Conservation (phyloP, 2,329 filamentous ascomycete species). For the Aspergillus vadensis region DNA sequence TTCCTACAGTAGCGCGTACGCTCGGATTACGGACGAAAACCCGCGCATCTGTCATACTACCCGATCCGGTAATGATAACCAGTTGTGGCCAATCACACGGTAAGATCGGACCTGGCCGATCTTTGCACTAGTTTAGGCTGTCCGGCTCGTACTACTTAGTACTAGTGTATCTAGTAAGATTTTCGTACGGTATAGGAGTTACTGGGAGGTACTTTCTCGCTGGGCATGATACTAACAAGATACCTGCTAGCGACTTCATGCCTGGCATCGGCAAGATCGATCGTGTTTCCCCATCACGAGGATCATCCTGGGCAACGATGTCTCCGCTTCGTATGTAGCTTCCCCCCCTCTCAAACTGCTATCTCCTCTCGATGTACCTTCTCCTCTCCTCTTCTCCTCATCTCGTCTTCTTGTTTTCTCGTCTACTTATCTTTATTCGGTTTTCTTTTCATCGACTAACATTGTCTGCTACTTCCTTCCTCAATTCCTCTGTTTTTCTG, state of each 20-base stretch:
- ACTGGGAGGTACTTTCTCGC: neutral
- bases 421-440: neutral
- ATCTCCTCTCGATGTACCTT: too few species aligned
- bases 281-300: neutral
- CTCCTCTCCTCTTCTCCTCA: too few species aligned
- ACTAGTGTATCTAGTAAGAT: neutral
- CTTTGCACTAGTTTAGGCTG: neutral
- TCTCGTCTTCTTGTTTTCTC: too few species aligned
- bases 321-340: too few species aligned
- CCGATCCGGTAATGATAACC: neutral
- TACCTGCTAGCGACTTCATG: neutral
- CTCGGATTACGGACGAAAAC: neutral
- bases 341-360: too few species aligned
- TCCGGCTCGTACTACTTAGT: neutral
- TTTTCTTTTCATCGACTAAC: neutral
- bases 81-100: neutral
- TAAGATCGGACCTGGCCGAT: neutral
- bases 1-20: slow-evolving; percentile 8
- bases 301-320: too few species aligned
- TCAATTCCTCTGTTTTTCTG: neutral
- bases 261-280: neutral
- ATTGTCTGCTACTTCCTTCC: neutral
- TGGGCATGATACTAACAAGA: neutral
- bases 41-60: neutral
- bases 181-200: neutral